Evolutionary conservation across 2,329 filamentous ascomycete species (phyloP), one percentile per base, ranked within the genome.

Genomic region (Aspergillus brasiliensis): DNA sequence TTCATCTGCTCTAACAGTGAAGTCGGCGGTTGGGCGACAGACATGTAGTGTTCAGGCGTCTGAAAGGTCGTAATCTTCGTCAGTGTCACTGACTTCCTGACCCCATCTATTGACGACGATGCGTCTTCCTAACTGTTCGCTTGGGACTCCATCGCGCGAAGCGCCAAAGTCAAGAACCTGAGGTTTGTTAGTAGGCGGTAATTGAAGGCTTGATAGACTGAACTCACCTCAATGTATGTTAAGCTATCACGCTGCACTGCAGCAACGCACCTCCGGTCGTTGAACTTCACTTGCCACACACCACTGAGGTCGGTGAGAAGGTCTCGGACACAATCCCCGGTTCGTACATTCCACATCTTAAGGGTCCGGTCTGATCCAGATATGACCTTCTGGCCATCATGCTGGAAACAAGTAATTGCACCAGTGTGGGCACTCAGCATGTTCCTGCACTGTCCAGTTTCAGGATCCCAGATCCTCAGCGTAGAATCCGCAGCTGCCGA

Each of bases 271-370:
- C 94, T 86, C 67, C 95, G 85, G 73, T 96, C 92, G 71, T 99
- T 93, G 78, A 99, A 99, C 71, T 95, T 95, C 70, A 99, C 95
- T 80, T 99, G 95, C 95, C 95, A 99, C 7, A 99, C 95, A n/a
- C 94, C 93, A 67, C 89, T 94, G 37, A 99, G 83, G 71, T 97
- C 93, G 13, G 92, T 97, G 70, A 99, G 82, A 44, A 99, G 84
- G 76, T 99, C 94, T 67, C 94, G 91, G 55, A 97, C 88, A 74
- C 92, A 97, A 69, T 97, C 91, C 51, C 95, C 95, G 1, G 89
- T 96, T 69, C 88, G 87, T 52, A 97, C 90, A 71, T 99, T 92
- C 95, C 95, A 99, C 91, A 99, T 96, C 82, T 99, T 99, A 65
- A 99, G 82, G 3, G 92, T 97, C 70, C 94, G 88, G 75, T 99